phyloP scores from a whole-genome alignment of 2,329 filamentous ascomycete species.

The Pseudogymnoascus sp. region DNA sequence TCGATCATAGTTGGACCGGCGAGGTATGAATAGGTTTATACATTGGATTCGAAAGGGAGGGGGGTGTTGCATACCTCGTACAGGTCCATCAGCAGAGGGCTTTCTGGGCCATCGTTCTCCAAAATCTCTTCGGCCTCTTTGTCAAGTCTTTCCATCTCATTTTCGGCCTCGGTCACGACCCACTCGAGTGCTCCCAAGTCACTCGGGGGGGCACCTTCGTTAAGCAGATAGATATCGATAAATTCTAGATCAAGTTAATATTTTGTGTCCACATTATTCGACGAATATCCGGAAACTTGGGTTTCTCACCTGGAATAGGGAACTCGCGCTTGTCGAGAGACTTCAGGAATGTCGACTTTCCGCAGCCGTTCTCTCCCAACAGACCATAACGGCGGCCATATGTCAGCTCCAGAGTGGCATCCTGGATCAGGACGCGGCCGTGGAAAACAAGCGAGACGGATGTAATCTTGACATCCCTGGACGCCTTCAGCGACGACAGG shows the following conservation, averaged over 20 bases:
- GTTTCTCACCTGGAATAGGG: slow-evolving; percentile 57
- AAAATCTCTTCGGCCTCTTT: slow-evolving; percentile 80
- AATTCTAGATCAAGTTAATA: slow-evolving; percentile 46
- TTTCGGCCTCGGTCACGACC: slow-evolving; percentile 91
- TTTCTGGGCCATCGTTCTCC: slow-evolving; percentile 87
- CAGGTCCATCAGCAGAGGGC: slow-evolving; percentile 80
- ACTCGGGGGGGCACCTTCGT: slow-evolving; percentile 86
- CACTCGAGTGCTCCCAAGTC: slow-evolving; percentile 91
- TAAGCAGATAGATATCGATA: slow-evolving; percentile 95
- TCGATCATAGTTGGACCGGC: background rate
- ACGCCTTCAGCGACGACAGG: slow-evolving; percentile 71
- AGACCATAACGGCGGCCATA: slow-evolving; percentile 90
- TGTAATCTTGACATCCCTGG: slow-evolving; percentile 94
- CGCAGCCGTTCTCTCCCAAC: slow-evolving; percentile 97
- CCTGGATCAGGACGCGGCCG: slow-evolving; percentile 89
- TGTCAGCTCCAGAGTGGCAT: slow-evolving; percentile 87
- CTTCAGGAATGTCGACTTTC: slow-evolving; percentile 97
- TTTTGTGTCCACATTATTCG: background rate
- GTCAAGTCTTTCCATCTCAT: slow-evolving; percentile 85
- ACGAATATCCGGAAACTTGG: background rate
- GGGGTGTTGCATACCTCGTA: slow-evolving; percentile 66
- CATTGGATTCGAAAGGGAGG: background rate
- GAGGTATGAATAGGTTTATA: background rate
- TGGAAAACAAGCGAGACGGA: slow-evolving; percentile 94
- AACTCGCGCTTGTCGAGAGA: slow-evolving; percentile 89